These are phyloP conservation scores for Cercospora berteroae DNA, from an alignment of 2,329 filamentous ascomycete species.

Conservation along the genomic window DNA sequence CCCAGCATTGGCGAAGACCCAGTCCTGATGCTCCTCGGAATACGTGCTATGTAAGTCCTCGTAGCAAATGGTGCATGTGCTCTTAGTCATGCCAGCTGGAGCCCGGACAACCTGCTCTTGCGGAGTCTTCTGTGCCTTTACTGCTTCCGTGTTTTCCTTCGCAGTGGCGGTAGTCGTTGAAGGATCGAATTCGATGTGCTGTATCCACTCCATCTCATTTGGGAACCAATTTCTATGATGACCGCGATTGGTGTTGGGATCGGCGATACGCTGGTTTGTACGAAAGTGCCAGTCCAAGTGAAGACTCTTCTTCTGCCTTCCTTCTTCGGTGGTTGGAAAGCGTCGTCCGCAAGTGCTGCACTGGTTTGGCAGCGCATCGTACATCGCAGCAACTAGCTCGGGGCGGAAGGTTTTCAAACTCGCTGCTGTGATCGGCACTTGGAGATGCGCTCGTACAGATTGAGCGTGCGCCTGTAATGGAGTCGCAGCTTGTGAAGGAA, in stretches of 20 bases:
- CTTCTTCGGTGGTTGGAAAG: conserved; percentile 73
- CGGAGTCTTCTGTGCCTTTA: conserved; percentile 53
- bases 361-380: conserved; percentile 78
- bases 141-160: conserved; percentile 42
- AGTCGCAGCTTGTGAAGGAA: conserved; percentile 25
- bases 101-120: conserved; percentile 74
- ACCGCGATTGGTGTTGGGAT: conserved; percentile 73
- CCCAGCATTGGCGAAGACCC: conserved; percentile 91
- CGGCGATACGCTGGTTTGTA: conserved; percentile 82
- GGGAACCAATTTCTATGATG: conserved; percentile 95
- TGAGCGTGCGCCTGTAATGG: conserved; percentile 20
- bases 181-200: conserved; percentile 76
- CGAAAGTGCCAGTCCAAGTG: conserved; percentile 99
- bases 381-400: conserved; percentile 69
- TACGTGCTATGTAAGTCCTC: conserved; percentile 91
- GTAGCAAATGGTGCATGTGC: conserved; percentile 90
- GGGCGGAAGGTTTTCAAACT: conserved; percentile 58
- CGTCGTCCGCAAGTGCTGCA: conserved; percentile 90
- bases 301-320: conserved; percentile 78
- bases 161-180: conserved; percentile 44
- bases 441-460: conserved; percentile 5
- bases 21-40: conserved; percentile 90
- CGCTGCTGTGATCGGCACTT: conserved; percentile 33
- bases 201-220: conserved; percentile 89
- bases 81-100: conserved; percentile 70